Conservation (phyloP, 306 rosid species). For the Morella rubra region DNA sequence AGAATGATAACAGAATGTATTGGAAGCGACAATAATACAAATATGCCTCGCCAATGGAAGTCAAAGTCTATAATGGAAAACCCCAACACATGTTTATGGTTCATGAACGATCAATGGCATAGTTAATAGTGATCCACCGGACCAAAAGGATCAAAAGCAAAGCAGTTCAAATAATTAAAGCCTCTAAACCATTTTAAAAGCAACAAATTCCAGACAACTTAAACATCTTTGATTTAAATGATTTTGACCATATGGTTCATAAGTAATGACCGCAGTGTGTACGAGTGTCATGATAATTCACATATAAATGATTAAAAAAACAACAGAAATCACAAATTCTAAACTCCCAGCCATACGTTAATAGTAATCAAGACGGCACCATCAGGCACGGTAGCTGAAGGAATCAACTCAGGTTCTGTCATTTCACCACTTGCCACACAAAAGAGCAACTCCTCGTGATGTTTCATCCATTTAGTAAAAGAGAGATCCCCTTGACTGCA, state of each 20-base stretch:
- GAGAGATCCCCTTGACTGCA: slow-evolving; percentile 19
- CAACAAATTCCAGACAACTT: background rate
- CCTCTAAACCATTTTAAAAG: background rate
- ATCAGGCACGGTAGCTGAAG: slow-evolving; percentile 35
- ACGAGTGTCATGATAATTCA: background rate
- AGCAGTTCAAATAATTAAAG: too few relatives aligned
- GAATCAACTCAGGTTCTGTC: slow-evolving; percentile 30
- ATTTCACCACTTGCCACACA: slow-evolving; percentile 31
- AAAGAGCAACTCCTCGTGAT: slow-evolving; percentile 31
- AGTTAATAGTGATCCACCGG: background rate
- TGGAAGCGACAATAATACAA: background rate
- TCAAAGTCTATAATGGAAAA: background rate
- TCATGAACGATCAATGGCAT: background rate
- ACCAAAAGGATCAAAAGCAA: background rate
- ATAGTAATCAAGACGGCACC: slow-evolving; percentile 25
- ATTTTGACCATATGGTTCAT: background rate
- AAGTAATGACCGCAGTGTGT: background rate
- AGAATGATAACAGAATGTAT: background rate
- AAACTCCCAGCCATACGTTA: slow-evolving; percentile 29
- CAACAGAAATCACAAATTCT: background rate
- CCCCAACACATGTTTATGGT: background rate
- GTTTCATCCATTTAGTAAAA: slow-evolving; percentile 14
- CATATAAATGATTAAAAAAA: background rate
- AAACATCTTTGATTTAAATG: background rate
- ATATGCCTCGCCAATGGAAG: background rate